These are phyloP conservation scores for Microsporum audouinii DNA, from an alignment of 2,329 filamentous ascomycete species.

Conservation along the genomic window DNA sequence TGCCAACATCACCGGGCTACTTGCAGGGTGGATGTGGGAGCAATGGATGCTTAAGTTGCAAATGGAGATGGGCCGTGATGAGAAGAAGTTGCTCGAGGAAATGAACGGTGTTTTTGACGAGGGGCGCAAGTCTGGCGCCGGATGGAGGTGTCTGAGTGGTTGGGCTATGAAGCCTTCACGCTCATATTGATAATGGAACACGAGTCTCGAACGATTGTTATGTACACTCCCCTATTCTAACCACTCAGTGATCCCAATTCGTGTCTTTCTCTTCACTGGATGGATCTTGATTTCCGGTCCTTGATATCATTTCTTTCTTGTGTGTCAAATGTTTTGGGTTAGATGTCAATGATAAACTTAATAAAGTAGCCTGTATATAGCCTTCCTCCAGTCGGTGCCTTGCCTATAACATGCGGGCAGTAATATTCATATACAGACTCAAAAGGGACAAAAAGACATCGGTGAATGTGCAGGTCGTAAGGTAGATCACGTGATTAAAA, in stretches of 20 bases:
- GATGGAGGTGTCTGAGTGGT: slow-evolving; percentile 50
- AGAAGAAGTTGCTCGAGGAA: slow-evolving; percentile 42
- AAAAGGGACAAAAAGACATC: too few relatives aligned
- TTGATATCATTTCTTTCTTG: not conserved
- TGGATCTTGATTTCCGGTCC: not conserved
- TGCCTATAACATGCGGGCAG: too few relatives aligned
- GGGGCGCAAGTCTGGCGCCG: slow-evolving; percentile 45
- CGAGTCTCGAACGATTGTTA: not conserved
- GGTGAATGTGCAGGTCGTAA: too few relatives aligned
- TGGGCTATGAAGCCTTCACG: slow-evolving; percentile 44
- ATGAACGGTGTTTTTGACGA: slow-evolving; percentile 50
- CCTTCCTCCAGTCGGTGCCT: not conserved
- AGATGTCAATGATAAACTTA: not conserved
- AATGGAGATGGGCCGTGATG: slow-evolving; percentile 66
- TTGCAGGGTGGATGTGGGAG: slow-evolving; percentile 89
- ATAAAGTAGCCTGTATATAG: not conserved
- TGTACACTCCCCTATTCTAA: not conserved
- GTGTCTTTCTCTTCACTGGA: not conserved
- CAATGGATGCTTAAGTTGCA: slow-evolving; percentile 85
- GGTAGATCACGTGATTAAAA: not conserved
- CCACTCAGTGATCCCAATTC: not conserved
- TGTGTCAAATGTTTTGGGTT: not conserved
- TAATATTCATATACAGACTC: too few relatives aligned
- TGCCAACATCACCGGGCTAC: slow-evolving; percentile 65
- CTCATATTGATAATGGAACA: not conserved